Conservation (phyloP, 2,329 filamentous ascomycete species). For the Pseudofabraea citricarpa region DNA sequence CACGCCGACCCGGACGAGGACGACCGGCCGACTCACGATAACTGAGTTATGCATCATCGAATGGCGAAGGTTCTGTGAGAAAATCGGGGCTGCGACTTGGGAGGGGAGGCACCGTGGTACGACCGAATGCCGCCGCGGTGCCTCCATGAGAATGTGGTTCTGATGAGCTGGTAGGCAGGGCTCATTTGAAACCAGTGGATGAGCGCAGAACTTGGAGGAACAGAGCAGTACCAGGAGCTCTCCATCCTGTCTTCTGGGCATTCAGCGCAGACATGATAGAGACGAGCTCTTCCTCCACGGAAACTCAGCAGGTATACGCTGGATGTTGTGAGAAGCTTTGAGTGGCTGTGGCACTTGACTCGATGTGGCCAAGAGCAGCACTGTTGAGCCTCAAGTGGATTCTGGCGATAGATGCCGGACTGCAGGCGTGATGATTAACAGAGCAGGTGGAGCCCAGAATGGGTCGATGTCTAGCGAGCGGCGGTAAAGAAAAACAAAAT, state of each 20-base stretch:
- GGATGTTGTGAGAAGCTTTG: constrained; percentile 1
- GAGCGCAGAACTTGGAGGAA: too few relatives aligned
- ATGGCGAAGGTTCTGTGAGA: background rate
- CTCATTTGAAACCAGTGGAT: background rate
- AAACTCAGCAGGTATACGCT: background rate
- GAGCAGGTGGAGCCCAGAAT: too few relatives aligned
- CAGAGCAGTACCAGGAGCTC: too few relatives aligned
- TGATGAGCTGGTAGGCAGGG: background rate
- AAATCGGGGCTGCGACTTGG: background rate
- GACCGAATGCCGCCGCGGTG: background rate
- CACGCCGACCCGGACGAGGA: background rate
- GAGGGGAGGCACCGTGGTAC: constrained; percentile 2
- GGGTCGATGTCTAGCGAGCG: too few relatives aligned
- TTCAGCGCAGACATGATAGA: background rate
- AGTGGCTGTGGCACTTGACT: too few relatives aligned
- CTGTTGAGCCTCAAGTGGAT: background rate
- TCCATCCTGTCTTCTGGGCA: background rate
- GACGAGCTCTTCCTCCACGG: background rate
- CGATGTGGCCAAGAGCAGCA: background rate
- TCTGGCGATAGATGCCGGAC: background rate
- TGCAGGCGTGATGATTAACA: too few relatives aligned
- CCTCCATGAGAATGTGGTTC: background rate
- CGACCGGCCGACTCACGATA: background rate
- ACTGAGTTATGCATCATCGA: background rate
- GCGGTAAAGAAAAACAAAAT: too few relatives aligned